Base-by-base conservation (phyloP, 805 yeast genomes). In the Candida maltosa region DNA sequence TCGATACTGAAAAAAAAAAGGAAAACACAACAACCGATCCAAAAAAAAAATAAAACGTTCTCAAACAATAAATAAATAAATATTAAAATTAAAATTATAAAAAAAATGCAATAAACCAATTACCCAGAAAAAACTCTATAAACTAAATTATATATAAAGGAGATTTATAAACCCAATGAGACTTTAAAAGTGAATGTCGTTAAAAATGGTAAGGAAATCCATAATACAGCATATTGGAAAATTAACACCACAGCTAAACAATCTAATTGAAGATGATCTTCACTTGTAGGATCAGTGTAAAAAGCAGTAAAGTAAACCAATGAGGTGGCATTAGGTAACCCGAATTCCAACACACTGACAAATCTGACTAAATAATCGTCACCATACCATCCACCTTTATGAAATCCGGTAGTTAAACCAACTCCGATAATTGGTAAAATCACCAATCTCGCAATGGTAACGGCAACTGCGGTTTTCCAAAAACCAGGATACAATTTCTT, bases 241-340 rank as follows among this genome's bases (percentile, higher is more conserved):
- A 91, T 75, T 44, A 89, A 69, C 20, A 76, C 70, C 20, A 87
- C 67, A 0, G 96, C 93, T 34, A 87, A 69, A 54, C 94, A 84
- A 54, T 91, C 95, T 81, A 91, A 80, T 56, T 88, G 89, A 11
- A 74, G 44, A 44, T 71, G 76, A 24, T 67, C 70, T 2, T 67
- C 65, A 4, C 68, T 50, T 22, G 54, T 63, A 2, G 83, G 76
- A 12, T 93, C 94, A 1, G 89, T 80, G 57, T 82, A 86, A 51
- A 87, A 80, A 2, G 96, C 91, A 2, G 97, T 89, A 45, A 89
- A 72, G 58, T 88, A 91, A 11, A 91, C 81, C 50, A 87, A 81
- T 0, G 93, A 73, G 0, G 97, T 91, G 0, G 96, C 94, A 34
- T 86, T 81, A 0, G 97, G 97, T 39, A 87, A 73, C 0, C 91